These are phyloP conservation scores for Oenanthe sinensis DNA, from an alignment of 129 eudicot genomes.

Conservation along the genomic window DNA sequence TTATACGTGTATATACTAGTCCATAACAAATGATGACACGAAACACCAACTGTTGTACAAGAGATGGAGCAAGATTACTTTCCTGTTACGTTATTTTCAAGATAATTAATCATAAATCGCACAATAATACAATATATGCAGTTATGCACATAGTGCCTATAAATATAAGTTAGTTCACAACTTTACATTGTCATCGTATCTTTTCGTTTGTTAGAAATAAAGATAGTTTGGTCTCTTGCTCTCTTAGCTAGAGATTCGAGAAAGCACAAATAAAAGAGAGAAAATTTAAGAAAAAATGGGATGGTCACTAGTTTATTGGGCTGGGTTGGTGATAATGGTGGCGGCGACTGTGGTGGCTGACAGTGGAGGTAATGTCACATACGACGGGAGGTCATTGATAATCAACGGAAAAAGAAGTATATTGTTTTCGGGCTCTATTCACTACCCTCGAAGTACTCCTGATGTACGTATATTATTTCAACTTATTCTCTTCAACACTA, in stretches of 20 bases:
- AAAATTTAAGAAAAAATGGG: neutral
- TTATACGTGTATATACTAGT: neutral
- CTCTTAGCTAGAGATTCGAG: neutral
- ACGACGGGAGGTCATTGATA: slow-evolving; percentile 75
- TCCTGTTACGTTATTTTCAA: neutral
- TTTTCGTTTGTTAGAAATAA: neutral
- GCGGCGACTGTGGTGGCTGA: neutral
- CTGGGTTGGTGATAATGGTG: slow-evolving; percentile 22
- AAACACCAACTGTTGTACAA: neutral
- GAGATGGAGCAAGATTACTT: neutral
- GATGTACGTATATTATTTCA: slow-evolving; percentile 40
- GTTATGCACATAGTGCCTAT: neutral
- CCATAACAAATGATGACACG: neutral
- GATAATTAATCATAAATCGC: neutral
- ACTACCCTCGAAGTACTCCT: slow-evolving; percentile 92
- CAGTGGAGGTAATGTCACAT: slow-evolving; percentile 32
- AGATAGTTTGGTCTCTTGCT: too few relatives aligned
- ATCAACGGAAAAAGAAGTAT: slow-evolving; percentile 55
- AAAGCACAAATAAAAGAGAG: too few relatives aligned
- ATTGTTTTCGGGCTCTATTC: slow-evolving; percentile 83
- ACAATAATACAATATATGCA: too few relatives aligned
- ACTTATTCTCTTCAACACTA: neutral
- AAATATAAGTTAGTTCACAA: neutral
- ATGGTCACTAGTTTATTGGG: slow-evolving; percentile 24
- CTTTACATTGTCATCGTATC: neutral